A percentile compares a stretch with the other conserved stretches of the same genome.
These are phyloP conservation scores for Diaporthe sp. DNA, from an alignment of 2,329 filamentous ascomycete species.

Conservation along the genomic window DNA sequence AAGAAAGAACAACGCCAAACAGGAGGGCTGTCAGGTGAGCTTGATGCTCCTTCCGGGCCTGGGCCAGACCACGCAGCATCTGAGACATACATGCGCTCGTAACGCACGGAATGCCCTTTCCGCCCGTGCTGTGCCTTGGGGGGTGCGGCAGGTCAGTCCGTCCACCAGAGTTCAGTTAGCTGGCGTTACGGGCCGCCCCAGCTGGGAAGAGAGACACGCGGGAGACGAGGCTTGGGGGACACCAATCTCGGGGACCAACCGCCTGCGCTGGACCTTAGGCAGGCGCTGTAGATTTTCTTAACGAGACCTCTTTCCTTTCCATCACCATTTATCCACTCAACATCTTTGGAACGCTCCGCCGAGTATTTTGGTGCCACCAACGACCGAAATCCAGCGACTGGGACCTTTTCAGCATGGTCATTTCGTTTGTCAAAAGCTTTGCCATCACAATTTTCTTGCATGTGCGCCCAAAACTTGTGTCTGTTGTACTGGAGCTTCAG, in stretches of 20 bases:
- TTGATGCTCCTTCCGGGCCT: slow-evolving; percentile 8
- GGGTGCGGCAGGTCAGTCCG: neutral
- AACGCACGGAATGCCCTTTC: slow-evolving; percentile 4
- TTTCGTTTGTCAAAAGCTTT: neutral
- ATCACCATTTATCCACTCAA: neutral
- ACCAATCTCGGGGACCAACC: no score
- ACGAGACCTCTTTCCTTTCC: no score
- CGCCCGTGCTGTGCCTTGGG: neutral
- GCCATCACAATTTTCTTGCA: no score
- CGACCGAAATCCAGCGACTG: neutral
- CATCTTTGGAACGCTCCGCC: neutral
- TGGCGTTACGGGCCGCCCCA: slow-evolving; percentile 24
- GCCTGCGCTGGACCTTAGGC: neutral
- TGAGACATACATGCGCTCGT: neutral
- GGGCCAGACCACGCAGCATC: neutral
- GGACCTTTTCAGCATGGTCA: neutral
- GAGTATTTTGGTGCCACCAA: neutral
- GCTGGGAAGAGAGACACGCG: slow-evolving; percentile 10
- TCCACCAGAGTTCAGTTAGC: neutral
- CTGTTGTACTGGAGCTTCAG: neutral
- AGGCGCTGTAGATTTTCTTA: neutral
- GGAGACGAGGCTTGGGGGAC: neutral
- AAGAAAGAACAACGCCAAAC: neutral
- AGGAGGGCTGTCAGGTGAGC: neutral
- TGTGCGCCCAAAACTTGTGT: neutral